Conservation (phyloP, 768 basidiomycete genomes). For the Polyporus arcularius region DNA sequence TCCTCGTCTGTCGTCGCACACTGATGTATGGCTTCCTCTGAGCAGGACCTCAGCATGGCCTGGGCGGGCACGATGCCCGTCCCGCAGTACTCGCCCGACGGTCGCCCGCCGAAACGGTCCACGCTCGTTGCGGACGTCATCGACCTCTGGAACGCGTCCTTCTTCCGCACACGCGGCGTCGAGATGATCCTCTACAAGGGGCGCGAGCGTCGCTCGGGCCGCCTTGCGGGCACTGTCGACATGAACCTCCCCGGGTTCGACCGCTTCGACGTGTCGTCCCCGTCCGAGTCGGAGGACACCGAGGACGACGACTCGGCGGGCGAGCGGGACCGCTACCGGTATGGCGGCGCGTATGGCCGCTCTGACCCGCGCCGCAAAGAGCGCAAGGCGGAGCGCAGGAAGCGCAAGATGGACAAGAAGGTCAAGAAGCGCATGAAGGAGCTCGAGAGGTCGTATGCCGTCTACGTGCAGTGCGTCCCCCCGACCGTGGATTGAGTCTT, state of each 20-base stretch:
- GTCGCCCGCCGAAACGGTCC: slow-evolving; percentile 57
- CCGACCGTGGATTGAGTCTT: slow-evolving; percentile 24
- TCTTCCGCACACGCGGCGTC: slow-evolving; percentile 74
- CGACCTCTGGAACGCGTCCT: slow-evolving; percentile 77
- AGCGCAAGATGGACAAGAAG: slow-evolving; percentile 65
- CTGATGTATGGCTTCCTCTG: neutral
- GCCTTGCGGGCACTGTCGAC: slow-evolving; percentile 54
- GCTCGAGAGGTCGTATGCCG: slow-evolving; percentile 59
- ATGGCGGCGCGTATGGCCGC: slow-evolving; percentile 44
- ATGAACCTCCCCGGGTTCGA: slow-evolving; percentile 52
- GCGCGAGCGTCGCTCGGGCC: slow-evolving; percentile 74
- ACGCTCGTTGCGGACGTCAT: slow-evolving; percentile 68
- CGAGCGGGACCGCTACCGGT: slow-evolving; percentile 21
- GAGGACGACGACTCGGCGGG: slow-evolving; percentile 41
- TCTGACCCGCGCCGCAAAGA: slow-evolving; percentile 39
- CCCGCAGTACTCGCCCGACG: slow-evolving; percentile 47
- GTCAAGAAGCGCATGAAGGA: slow-evolving; percentile 58
- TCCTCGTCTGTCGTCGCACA: neutral
- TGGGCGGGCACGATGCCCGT: slow-evolving; percentile 80
- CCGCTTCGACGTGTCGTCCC: slow-evolving; percentile 41
- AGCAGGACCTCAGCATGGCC: slow-evolving; percentile 69
- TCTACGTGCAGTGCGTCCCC: slow-evolving; percentile 56
- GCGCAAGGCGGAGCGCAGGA: slow-evolving; percentile 61
- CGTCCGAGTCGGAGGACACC: slow-evolving; percentile 39
- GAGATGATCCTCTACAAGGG: slow-evolving; percentile 83